phyloP scores from a whole-genome alignment of 106 monocot species.

The Xerophyta viscosa region DNA sequence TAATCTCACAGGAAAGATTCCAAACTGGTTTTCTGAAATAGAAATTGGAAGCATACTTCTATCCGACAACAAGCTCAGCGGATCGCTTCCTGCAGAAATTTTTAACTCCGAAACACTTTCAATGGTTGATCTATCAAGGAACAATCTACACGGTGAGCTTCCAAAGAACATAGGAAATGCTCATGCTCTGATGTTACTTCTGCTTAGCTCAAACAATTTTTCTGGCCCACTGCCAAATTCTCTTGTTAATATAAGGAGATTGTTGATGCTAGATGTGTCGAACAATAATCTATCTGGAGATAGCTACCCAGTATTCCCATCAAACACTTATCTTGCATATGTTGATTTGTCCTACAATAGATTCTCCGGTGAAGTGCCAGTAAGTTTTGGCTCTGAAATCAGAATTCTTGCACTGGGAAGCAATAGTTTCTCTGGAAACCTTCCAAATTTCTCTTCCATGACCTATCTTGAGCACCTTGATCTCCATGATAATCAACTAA shows the following conservation, averaged over 20 bases:
- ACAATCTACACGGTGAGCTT: conserved; percentile 10
- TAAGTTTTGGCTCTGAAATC: conserved; percentile 16
- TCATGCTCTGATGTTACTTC: conserved; percentile 6
- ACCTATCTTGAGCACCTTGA: conserved; percentile 13
- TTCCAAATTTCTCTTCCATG: conserved; percentile 17
- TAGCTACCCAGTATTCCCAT: conserved; percentile 3
- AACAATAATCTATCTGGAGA: conserved; percentile 11
- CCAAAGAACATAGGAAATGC: conserved; percentile 15
- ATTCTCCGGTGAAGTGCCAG: conserved; percentile 14
- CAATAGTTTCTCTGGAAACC: conserved; percentile 13
- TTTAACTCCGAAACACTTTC: conserved; percentile 10
- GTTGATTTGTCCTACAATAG: conserved; percentile 19
- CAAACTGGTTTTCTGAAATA: conserved; percentile 4
- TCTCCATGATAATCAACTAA: conserved; percentile 12
- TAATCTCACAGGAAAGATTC: conserved; percentile 9
- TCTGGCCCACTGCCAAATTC: conserved; percentile 15
- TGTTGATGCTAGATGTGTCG: conserved; percentile 17
- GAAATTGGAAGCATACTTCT: conserved; percentile 10
- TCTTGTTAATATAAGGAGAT: conserved; percentile 6
- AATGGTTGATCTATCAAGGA: conserved; percentile 16
- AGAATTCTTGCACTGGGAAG: conserved; percentile 8
- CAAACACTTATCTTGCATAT: conserved; percentile 10
- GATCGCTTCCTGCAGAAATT: conserved; percentile 3
- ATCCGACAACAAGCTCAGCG: conserved; percentile 16
- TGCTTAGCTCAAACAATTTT: conserved; percentile 15